These are phyloP conservation scores for Kwoniella heveanensis DNA, from an alignment of 768 basidiomycete genomes.

Conservation along the genomic window DNA sequence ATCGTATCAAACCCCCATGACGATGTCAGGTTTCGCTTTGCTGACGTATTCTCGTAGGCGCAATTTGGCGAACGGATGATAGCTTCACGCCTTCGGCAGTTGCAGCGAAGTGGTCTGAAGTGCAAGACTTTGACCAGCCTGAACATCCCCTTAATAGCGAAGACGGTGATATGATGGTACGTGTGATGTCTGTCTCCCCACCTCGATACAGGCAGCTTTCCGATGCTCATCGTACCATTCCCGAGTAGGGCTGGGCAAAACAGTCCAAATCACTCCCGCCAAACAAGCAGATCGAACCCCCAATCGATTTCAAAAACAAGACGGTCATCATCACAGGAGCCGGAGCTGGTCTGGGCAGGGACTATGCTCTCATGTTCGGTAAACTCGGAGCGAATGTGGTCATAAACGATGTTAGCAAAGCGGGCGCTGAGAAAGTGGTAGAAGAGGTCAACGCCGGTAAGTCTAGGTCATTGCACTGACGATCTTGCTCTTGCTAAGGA, in stretches of 20 bases:
- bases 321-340: slow-evolving; percentile 93
- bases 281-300: slow-evolving; percentile 70
- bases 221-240: too few species aligned
- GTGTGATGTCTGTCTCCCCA: neutral
- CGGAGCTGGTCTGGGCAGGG: slow-evolving; percentile 89
- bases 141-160: slow-evolving; percentile 67
- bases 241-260: slow-evolving; percentile 62
- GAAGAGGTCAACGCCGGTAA: slow-evolving; percentile 79
- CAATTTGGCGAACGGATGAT: slow-evolving; percentile 83
- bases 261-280: slow-evolving; percentile 65
- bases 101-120: slow-evolving; percentile 76
- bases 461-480: slow-evolving; percentile 20
- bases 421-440: slow-evolving; percentile 78
- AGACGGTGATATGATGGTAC: slow-evolving; percentile 60
- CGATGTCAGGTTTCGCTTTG: neutral
- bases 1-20: neutral
- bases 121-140: slow-evolving; percentile 75
- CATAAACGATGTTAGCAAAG: slow-evolving; percentile 89
- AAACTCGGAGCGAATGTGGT: slow-evolving; percentile 94
- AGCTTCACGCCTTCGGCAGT: slow-evolving; percentile 95
- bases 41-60: slow-evolving; percentile 36
- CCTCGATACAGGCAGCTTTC: neutral
- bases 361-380: slow-evolving; percentile 88
- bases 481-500: too few species aligned
- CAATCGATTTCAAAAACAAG: slow-evolving; percentile 81